These are phyloP conservation scores for Akanthomyces dipterigenus DNA, from an alignment of 2,329 filamentous ascomycete genomes.

Conservation along the genomic window DNA sequence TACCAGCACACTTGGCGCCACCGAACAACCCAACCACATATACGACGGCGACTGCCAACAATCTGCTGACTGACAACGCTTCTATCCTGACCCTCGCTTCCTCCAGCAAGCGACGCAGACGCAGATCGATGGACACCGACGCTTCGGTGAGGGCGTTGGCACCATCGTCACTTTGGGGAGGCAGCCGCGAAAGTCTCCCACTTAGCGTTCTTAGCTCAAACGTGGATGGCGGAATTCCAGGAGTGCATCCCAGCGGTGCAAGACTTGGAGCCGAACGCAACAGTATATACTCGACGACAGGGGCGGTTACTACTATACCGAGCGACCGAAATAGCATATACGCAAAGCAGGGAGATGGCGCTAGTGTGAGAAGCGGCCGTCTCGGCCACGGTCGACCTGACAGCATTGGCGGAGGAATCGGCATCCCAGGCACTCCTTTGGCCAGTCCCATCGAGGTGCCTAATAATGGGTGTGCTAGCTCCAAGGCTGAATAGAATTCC, in stretches of 20 bases:
- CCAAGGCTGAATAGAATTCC: neutral
- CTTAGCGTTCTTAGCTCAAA: conserved; percentile 72
- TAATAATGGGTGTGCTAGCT: conserved; percentile 23
- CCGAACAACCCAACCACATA: conserved; percentile 61
- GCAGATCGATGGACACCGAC: conserved; percentile 77
- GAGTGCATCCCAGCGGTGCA: conserved; percentile 45
- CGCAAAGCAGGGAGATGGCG: conserved; percentile 61
- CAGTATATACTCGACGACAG: conserved; percentile 74
- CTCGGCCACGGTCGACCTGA: conserved; percentile 74
- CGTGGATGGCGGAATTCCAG: conserved; percentile 46
- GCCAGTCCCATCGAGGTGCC: conserved; percentile 47
- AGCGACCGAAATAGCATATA: conserved; percentile 81
- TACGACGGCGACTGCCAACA: conserved; percentile 71
- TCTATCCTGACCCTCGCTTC: conserved; percentile 81
- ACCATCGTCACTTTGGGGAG: conserved; percentile 74
- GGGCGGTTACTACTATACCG: conserved; percentile 55
- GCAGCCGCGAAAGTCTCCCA: conserved; percentile 72
- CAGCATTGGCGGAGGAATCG: conserved; percentile 72
- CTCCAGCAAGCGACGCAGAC: conserved; percentile 69
- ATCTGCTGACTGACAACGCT: conserved; percentile 75
- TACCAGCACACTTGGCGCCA: conserved; percentile 62
- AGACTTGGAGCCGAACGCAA: conserved; percentile 54
- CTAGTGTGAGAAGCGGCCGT: conserved; percentile 71
- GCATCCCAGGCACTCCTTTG: conserved; percentile 54
- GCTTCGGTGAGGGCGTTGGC: conserved; percentile 80